Conservation (phyloP, 1,284 basidiomycete species). For the Heterobasidion annosum region DNA sequence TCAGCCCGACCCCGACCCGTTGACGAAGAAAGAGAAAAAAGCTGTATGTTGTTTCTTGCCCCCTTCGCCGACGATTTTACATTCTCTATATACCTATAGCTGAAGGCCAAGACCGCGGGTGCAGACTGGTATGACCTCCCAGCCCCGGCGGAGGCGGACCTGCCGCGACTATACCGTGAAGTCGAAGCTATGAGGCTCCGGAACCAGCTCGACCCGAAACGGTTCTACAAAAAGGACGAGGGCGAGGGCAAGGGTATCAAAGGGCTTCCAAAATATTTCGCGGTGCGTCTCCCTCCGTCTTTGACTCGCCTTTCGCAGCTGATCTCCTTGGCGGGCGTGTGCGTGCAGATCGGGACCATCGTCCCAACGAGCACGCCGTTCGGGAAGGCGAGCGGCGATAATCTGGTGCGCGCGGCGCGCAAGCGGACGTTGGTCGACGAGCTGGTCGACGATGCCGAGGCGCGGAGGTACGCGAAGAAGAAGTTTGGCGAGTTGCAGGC, state of each 20-base stretch:
- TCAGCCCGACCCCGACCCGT: constrained; percentile 47
- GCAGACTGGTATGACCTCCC: constrained; percentile 90
- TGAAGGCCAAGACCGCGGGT: constrained; percentile 71
- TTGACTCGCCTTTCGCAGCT: constrained; percentile 2
- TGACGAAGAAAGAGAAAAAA: constrained; percentile 65
- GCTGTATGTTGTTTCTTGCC: constrained; percentile 33
- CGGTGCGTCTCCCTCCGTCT: constrained; percentile 40
- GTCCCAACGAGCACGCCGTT: constrained; percentile 71
- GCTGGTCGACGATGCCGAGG: constrained; percentile 81
- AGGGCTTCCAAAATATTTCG: constrained; percentile 84
- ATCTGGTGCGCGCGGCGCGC: constrained; percentile 56
- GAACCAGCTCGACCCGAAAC: constrained; percentile 92
- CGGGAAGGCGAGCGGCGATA: constrained; percentile 63
- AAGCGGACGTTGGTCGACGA: constrained; percentile 86
- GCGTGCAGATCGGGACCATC: constrained; percentile 79
- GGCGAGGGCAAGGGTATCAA: constrained; percentile 82
- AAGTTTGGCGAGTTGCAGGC: constrained; percentile 85
- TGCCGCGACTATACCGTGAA: constrained; percentile 83
- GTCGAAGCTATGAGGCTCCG: constrained; percentile 88
- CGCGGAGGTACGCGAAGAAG: constrained; percentile 85
- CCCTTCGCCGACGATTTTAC: not conserved
- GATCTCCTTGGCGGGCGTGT: not conserved
- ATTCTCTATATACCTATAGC: constrained; percentile 25
- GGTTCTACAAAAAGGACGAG: constrained; percentile 84
- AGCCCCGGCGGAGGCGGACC: constrained; percentile 69